Evolutionary conservation across 164 flowering plant species (phyloP).

Genomic region (Protea cynaroides): DNA sequence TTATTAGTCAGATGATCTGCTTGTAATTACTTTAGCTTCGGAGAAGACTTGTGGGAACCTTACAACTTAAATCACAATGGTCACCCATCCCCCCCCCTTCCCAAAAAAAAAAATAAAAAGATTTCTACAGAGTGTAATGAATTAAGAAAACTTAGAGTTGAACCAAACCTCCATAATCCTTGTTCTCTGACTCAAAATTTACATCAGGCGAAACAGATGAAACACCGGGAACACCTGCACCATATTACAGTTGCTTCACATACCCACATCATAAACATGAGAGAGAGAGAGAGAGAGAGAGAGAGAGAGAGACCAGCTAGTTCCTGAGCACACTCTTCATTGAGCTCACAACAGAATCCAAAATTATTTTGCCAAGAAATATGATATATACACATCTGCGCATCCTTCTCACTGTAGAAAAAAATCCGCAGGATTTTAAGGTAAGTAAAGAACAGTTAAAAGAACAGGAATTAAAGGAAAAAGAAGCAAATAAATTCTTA

Average conservation of each 20-base stretch:
- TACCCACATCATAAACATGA: background rate
- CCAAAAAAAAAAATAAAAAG: background rate
- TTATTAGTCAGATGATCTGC: background rate
- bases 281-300: background rate
- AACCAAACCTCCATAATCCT: constrained; percentile 71
- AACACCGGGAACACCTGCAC: constrained; percentile 83
- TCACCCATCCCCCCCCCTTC: background rate
- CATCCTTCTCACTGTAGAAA: constrained; percentile 66
- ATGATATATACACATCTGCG: constrained; percentile 90
- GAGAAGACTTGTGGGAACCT: background rate
- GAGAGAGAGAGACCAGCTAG: constrained; percentile 47
- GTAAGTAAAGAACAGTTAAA: background rate
- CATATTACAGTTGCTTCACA: constrained; percentile 6
- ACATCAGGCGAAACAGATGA: constrained; percentile 59
- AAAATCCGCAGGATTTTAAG: background rate
- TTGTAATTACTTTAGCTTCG: background rate
- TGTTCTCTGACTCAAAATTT: constrained; percentile 56
- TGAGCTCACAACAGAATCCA: constrained; percentile 87
- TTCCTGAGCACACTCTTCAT: constrained; percentile 68
- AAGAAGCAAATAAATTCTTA: background rate
- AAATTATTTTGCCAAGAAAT: constrained; percentile 69
- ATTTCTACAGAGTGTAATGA: too few relatives aligned
- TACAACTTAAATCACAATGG: background rate
- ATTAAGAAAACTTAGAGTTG: too few relatives aligned
- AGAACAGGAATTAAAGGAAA: background rate